Evolutionary conservation across 225 moss, liverwort and hornwort genomes (phyloP), one percentile per base, ranked within the genome.

Genomic region (Marchantia polymorpha): DNA sequence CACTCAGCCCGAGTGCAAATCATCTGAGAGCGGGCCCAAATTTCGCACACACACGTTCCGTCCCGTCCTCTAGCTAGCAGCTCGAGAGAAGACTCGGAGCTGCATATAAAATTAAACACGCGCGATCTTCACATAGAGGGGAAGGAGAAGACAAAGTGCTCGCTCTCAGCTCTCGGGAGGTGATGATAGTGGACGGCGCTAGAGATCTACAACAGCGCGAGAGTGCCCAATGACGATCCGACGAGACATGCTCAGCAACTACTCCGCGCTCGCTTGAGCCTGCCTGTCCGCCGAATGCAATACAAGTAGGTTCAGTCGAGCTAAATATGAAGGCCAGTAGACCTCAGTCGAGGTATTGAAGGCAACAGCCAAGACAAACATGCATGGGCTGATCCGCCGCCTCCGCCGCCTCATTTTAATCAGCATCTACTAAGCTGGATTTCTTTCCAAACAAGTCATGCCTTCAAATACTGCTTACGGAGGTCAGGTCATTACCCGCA

Each of bases 321-420:
- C 49, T 72, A 72, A 72, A 72, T 72, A 72, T 72, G 71, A 48
- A 67, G 19, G 49, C 20, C 20, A 70, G 46, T 3, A 16, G 46
- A 25, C 31, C 69, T 17, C 31, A 39, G n/a, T 23, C 16, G 30
- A 72, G 49, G 8, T 46, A 46, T 47, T 47, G 49, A 50, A 72
- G 49, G 71, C 71, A 51, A 72, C 7, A 51, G 20, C 23, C n/a
- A 67, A 72, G 71, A 15, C 10, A 72, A 50, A 49, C 71, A 72
- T 50, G 71, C 70, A 47, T 46, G 46, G 47, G 46, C 70, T 20
- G 49, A 8, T 50, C 71, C 71, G 71, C 71, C 71, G 71, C 71
- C 71, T 72, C 71, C 71, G 71, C 71, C 71, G 71, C 71, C 71
- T 72, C 71, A 27, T 22, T 50, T 50, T 46, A 46, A 72, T 71